phyloP scores from a whole-genome alignment of 1,139 yeast genomes.

The Scheffersomyces segobiensis region DNA sequence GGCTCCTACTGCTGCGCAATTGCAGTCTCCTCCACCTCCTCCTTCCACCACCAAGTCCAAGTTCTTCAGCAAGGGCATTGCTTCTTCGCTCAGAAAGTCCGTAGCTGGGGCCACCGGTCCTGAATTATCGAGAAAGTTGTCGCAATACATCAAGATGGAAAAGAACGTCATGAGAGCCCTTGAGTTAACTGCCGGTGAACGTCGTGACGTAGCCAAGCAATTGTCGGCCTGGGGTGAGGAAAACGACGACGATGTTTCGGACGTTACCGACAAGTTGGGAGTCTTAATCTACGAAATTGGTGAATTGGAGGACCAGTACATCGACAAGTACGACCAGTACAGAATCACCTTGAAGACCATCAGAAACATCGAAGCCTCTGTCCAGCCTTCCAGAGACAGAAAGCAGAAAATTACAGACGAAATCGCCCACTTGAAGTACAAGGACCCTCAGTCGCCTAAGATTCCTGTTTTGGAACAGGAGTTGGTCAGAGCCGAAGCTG shows the following conservation, averaged over 20 bases:
- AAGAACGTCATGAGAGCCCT: constrained; percentile 93
- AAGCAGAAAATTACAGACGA: constrained; percentile 97
- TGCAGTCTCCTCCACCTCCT: constrained; percentile 94
- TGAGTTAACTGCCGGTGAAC: constrained; percentile 91
- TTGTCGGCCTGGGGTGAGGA: constrained; percentile 97
- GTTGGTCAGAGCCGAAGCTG: constrained; percentile 98
- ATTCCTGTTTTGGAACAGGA: constrained; percentile 95
- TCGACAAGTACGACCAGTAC: constrained; percentile 97
- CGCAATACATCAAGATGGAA: constrained; percentile 92
- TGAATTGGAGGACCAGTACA: constrained; percentile 96
- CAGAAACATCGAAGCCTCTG: constrained; percentile 95
- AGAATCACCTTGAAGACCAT: constrained; percentile 92
- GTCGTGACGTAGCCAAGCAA: constrained; percentile 96
- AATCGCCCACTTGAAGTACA: constrained; percentile 96
- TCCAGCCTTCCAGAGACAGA: constrained; percentile 97
- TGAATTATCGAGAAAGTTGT: constrained; percentile 86
- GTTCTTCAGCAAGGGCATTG: constrained; percentile 87
- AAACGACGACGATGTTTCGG: constrained; percentile 95
- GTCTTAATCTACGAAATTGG: constrained; percentile 95
- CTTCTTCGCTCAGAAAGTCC: constrained; percentile 78
- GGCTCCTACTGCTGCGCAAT: constrained; percentile 96
- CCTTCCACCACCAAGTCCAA: constrained; percentile 85
- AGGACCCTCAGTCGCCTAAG: constrained; percentile 97
- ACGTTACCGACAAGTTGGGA: constrained; percentile 95
- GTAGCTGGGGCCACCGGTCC: constrained; percentile 96